Percentiles rank a stretch among this genome's conserved stretches.
phyloP scores from a whole-genome alignment of 208 protist genomes.

The Trypanosoma cruzi region DNA sequence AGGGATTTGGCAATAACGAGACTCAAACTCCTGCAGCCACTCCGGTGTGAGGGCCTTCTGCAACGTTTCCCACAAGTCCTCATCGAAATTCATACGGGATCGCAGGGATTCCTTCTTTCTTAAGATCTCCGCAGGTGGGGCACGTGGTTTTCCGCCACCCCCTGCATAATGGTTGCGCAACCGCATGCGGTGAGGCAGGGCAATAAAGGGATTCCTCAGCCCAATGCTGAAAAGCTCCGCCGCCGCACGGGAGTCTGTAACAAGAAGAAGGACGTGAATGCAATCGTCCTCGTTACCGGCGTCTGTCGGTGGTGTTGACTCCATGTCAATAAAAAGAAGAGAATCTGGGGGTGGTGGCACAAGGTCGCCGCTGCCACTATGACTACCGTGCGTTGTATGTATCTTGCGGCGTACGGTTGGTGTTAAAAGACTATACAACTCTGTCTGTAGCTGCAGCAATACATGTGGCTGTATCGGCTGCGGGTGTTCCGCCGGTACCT shows the following conservation, averaged over 20 bases:
- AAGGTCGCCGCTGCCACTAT: background rate
- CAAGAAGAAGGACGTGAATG: conserved; percentile 29
- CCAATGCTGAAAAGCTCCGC: conserved; percentile 69
- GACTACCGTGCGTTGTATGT: conserved; percentile 44
- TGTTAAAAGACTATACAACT: conserved; percentile 77
- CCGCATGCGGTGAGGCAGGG: conserved; percentile 46
- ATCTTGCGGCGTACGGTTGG: conserved; percentile 71
- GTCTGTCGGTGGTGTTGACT: background rate
- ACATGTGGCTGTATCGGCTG: conserved; percentile 93
- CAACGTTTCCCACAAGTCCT: conserved; percentile 61
- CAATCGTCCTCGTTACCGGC: background rate
- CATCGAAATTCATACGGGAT: conserved; percentile 65
- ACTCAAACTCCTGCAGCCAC: conserved; percentile 30
- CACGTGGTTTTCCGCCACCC: conserved; percentile 31
- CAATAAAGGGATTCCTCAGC: conserved; percentile 55
- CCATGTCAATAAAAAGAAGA: conserved; percentile 37
- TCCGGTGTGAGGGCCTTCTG: conserved; percentile 28
- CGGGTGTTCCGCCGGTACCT: conserved; percentile 85
- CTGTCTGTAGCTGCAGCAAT: conserved; percentile 94
- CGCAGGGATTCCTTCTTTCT: conserved; percentile 46
- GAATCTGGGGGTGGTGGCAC: conserved; percentile 40
- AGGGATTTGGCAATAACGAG: conserved; percentile 22
- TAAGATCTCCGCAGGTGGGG: conserved; percentile 50
- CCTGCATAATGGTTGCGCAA: conserved; percentile 37
- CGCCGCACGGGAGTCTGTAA: conserved; percentile 77